These are phyloP conservation scores for Talaromyces wortmannii DNA, from an alignment of 495 filamentous ascomycete species.

Conservation along the genomic window DNA sequence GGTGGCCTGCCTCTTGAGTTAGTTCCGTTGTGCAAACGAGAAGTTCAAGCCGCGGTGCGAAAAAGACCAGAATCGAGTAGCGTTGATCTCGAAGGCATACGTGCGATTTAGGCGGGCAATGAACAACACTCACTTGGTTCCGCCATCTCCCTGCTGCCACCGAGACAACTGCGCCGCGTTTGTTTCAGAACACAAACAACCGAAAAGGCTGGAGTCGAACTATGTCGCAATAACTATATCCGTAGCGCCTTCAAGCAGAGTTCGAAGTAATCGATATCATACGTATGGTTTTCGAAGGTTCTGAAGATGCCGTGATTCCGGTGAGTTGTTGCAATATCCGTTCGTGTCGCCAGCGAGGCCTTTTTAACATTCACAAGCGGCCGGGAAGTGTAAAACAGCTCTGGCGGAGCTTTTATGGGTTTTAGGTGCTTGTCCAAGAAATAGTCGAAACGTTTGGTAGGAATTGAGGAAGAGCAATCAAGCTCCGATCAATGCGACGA, in stretches of 20 bases:
- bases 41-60: not conserved
- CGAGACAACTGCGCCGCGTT: not conserved
- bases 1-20: slow-evolving; percentile 20
- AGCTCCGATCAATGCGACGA: slow-evolving; percentile 3
- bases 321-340: too few relatives aligned
- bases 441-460: not conserved
- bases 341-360: too few relatives aligned
- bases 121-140: not conserved
- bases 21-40: not conserved
- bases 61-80: not conserved
- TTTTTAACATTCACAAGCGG: too few relatives aligned
- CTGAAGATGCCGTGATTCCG: too few relatives aligned
- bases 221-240: not conserved
- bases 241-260: not conserved
- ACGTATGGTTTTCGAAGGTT: too few relatives aligned
- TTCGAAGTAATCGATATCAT: too few relatives aligned
- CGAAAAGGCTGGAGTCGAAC: not conserved
- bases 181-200: not conserved
- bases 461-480: slow-evolving; percentile 1
- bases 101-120: not conserved
- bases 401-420: not conserved
- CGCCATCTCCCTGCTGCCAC: not conserved
- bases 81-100: not conserved
- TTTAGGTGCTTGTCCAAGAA: not conserved
- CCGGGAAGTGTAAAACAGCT: too few relatives aligned